Conservation (phyloP, 164 flowering plant species). For the Liquidambar formosana region DNA sequence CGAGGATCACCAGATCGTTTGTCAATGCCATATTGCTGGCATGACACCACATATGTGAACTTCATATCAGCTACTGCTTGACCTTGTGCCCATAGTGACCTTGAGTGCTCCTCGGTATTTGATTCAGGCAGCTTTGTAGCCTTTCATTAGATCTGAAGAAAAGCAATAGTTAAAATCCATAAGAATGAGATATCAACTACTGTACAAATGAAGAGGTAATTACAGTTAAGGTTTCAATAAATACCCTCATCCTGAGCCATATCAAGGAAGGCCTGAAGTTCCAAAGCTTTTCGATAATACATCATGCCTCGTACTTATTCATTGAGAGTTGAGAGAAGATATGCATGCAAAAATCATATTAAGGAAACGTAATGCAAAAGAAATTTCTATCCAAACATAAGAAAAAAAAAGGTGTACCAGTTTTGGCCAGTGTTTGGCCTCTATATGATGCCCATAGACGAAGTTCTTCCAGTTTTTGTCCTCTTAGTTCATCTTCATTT, state of each 20-base stretch:
- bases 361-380: background rate
- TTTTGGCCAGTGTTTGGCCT: slow-evolving; percentile 47
- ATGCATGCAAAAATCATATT: background rate
- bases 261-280: slow-evolving; percentile 54
- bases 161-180: background rate
- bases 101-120: slow-evolving; percentile 43
- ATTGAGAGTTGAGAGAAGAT: background rate
- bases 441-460: slow-evolving; percentile 56
- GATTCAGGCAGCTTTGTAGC: slow-evolving; percentile 56
- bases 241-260: slow-evolving; percentile 36
- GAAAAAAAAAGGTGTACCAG: slow-evolving; percentile 24
- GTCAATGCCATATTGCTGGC: slow-evolving; percentile 68
- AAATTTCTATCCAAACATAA: background rate
- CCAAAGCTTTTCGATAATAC: slow-evolving; percentile 53
- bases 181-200: background rate
- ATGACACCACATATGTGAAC: slow-evolving; percentile 68
- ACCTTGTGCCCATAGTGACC: slow-evolving; percentile 55
- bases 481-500: slow-evolving; percentile 26
- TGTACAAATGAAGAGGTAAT: background rate
- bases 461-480: slow-evolving; percentile 28
- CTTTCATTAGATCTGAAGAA: slow-evolving; percentile 55
- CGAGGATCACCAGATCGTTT: slow-evolving; percentile 60
- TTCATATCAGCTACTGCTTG: slow-evolving; percentile 75
- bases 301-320: slow-evolving; percentile 54
- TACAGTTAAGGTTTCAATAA: background rate